Evolutionary conservation across 768 basidiomycete genomes (phyloP).

Genomic region (Hypholoma fasciculare): DNA sequence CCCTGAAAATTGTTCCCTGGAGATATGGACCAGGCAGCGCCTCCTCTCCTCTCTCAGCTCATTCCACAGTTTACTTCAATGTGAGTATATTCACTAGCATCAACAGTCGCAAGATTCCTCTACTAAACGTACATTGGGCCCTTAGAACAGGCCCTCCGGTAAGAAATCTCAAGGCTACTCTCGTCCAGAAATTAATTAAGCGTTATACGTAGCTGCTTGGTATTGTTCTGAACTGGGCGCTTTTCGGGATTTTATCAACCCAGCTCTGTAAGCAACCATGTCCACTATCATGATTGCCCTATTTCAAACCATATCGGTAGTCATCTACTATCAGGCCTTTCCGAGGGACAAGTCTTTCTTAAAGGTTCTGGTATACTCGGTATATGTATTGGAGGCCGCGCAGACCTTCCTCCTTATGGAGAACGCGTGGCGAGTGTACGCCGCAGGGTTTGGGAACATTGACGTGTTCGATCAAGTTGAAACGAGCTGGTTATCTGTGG

Average conservation of each 20-base stretch:
- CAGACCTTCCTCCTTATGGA: not conserved
- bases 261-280: not conserved
- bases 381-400: constrained; percentile 2
- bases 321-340: constrained; percentile 6
- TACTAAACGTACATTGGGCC: not conserved
- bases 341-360: not conserved
- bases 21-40: not conserved
- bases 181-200: not conserved
- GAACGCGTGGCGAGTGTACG: not conserved
- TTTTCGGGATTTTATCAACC: not conserved
- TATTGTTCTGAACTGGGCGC: not conserved
- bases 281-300: not conserved
- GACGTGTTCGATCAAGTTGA: not conserved
- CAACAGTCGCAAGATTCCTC: not conserved
- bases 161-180: not conserved
- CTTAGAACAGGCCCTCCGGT: not conserved
- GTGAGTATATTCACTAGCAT: not conserved
- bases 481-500: constrained; percentile 1
- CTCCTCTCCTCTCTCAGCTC: not conserved
- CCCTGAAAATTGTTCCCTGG: too few species aligned
- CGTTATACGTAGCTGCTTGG: not conserved
- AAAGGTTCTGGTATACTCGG: not conserved
- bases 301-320: not conserved
- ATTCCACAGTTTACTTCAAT: not conserved
- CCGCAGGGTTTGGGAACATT: not conserved